phyloP scores from a whole-genome alignment of 805 yeast genomes.

The Cyberlindnera maritima region DNA sequence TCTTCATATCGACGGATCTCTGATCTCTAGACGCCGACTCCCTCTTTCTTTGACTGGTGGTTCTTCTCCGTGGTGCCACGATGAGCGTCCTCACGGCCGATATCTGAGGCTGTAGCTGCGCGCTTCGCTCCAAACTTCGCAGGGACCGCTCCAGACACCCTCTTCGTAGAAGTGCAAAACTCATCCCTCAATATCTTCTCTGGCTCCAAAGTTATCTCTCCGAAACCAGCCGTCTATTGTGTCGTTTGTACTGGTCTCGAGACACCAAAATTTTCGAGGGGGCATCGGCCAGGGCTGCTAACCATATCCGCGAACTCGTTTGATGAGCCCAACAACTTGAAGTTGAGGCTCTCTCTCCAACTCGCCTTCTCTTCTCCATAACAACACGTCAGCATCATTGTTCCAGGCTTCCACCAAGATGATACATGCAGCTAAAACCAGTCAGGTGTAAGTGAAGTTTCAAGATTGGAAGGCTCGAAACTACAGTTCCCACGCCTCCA shows the following conservation, averaged over 20 bases:
- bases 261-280: neutral
- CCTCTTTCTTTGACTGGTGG: neutral
- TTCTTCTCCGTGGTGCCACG: conserved; percentile 8
- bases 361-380: neutral
- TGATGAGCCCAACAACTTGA: neutral
- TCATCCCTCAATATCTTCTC: neutral
- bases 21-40: neutral
- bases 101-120: neutral
- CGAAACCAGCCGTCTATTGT: neutral
- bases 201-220: neutral
- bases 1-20: neutral
- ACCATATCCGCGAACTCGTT: neutral
- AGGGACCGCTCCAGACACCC: neutral
- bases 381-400: neutral
- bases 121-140: neutral
- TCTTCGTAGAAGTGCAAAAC: neutral
- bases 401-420: neutral
- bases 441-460: no score
- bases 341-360: neutral
- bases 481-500: neutral
- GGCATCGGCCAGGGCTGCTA: conserved; percentile 1
- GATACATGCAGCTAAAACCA: no score
- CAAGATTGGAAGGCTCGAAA: no score
- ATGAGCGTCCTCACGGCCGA: conserved; percentile 11
- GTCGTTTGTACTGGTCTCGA: neutral